Evolutionary conservation across 768 basidiomycete species (phyloP).

Genomic region (Pleurotus djamor): DNA sequence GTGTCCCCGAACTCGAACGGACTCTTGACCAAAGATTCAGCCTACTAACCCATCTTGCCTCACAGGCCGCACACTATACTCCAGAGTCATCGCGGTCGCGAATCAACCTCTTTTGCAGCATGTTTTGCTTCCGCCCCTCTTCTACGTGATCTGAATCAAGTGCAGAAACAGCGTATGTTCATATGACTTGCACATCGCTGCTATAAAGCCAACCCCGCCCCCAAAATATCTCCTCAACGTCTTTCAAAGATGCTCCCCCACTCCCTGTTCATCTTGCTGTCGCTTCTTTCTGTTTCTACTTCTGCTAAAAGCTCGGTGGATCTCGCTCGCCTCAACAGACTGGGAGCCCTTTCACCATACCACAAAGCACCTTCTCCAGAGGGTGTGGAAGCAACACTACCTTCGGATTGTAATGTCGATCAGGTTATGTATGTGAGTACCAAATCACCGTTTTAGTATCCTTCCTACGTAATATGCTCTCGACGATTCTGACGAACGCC

Average conservation of each 20-base stretch:
- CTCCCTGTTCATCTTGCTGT: not conserved
- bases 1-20: no score
- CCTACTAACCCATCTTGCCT: no score
- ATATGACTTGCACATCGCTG: no score
- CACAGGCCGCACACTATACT: no score
- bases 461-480: not conserved
- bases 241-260: not conserved
- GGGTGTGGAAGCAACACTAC: not conserved
- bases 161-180: no score
- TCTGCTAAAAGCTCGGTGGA: not conserved
- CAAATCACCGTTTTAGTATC: not conserved
- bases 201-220: not conserved
- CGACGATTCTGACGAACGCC: not conserved
- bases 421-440: conserved; percentile 4
- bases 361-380: not conserved
- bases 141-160: no score
- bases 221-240: not conserved
- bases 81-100: no score
- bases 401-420: conserved; percentile 2
- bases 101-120: no score
- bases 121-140: no score
- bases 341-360: not conserved
- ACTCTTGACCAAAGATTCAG: no score
- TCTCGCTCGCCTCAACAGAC: not conserved
- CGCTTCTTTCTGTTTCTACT: not conserved